Conservation (phyloP, 2,329 filamentous ascomycete species). For the Fusarium illudens region DNA sequence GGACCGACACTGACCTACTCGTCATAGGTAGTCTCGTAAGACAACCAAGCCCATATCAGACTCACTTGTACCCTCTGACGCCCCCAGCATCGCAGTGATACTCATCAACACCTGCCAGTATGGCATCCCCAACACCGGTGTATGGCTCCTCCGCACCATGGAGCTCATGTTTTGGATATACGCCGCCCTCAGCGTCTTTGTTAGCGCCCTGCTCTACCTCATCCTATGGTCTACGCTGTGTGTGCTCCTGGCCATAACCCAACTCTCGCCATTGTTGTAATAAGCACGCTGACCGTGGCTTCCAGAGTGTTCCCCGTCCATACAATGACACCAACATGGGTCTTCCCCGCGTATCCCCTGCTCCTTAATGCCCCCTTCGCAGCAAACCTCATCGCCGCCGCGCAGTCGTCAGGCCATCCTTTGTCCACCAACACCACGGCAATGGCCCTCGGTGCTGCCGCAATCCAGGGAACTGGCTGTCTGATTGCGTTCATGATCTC, state of each 20-base stretch:
- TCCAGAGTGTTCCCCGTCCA: constrained; percentile 69
- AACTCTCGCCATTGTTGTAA: neutral
- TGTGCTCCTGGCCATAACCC: constrained; percentile 19
- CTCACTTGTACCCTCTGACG: constrained; percentile 4
- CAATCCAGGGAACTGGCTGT: constrained; percentile 64
- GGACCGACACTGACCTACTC: neutral
- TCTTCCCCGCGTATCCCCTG: constrained; percentile 85
- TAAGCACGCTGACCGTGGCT: neutral
- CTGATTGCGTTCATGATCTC: constrained; percentile 79
- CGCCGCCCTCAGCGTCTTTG: constrained; percentile 69
- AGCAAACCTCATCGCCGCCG: constrained; percentile 60
- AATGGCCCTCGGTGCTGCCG: constrained; percentile 59
- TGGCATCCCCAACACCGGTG: constrained; percentile 67
- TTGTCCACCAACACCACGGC: constrained; percentile 52
- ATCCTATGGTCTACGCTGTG: constrained; percentile 72
- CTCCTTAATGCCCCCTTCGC: constrained; percentile 80
- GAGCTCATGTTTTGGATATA: constrained; percentile 80
- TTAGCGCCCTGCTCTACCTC: constrained; percentile 77
- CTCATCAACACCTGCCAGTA: constrained; percentile 83
- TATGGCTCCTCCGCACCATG: constrained; percentile 69
- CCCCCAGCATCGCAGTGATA: constrained; percentile 72
- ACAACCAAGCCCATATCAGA: neutral
- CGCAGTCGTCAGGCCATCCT: constrained; percentile 36
- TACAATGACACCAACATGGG: constrained; percentile 88
- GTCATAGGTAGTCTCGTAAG: constrained; percentile 55